Conservation (phyloP, 352 stramenopile genomes). For the Peronospora belbahrii region DNA sequence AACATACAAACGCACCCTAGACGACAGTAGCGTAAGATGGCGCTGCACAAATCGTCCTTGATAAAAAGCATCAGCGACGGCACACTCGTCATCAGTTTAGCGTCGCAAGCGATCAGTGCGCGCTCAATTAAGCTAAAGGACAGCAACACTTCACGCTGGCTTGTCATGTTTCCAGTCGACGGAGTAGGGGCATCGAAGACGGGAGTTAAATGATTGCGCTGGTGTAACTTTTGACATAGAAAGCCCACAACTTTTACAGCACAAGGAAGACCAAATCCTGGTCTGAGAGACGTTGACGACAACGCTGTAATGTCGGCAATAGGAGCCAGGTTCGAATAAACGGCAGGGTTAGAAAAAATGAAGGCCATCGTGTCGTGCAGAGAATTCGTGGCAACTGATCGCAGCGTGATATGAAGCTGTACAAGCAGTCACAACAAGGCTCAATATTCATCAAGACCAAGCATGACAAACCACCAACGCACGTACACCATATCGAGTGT, state of each 20-base stretch:
- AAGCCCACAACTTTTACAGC: conserved; percentile 76
- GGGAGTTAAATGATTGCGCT: conserved; percentile 25
- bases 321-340: conserved; percentile 34
- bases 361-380: conserved; percentile 57
- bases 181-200: conserved; percentile 12
- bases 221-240: conserved; percentile 72
- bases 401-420: conserved; percentile 55
- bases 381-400: conserved; percentile 51
- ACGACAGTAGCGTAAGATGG: conserved; percentile 60
- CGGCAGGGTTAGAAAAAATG: conserved; percentile 47
- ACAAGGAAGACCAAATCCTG: conserved; percentile 62
- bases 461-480: neutral
- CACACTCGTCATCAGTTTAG: conserved; percentile 34
- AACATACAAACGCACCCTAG: conserved; percentile 37
- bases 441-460: conserved; percentile 4
- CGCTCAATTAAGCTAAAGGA: conserved; percentile 61
- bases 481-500: conserved; percentile 48
- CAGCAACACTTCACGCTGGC: conserved; percentile 54
- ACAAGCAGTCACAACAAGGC: neutral
- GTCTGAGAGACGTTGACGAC: conserved; percentile 1
- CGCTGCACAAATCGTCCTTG: conserved; percentile 77
- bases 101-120: conserved; percentile 47
- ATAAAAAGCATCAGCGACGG: conserved; percentile 76
- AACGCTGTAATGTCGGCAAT: neutral
- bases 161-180: conserved; percentile 16